Evolutionary conservation across 1,139 yeast genomes (phyloP), one percentile per base, ranked within the genome.

Genomic region (Suhomyces ambrosiae): DNA sequence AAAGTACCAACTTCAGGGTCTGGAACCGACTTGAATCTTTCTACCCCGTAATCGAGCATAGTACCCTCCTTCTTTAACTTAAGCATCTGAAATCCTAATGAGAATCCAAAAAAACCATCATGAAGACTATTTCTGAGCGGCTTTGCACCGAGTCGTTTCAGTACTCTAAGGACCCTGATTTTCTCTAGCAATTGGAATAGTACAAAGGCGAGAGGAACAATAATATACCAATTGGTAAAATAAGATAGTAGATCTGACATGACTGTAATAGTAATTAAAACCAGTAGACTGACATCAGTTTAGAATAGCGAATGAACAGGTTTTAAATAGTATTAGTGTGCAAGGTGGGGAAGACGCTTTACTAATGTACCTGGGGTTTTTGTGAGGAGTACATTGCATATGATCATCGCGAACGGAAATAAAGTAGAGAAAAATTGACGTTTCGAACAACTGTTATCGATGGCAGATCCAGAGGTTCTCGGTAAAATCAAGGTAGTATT

Each of bases 21-120:
- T 10, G 23, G 23, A 11, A 38, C 8, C 7, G 12, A 12, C 5
- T 25, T 11, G 42, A 40, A 47, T 7, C 46, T 25, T 3, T 30
- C 29, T 18, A 24, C 19, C 23, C 37, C 29, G 33, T 30, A 42
- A 24, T 53, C 53, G 18, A 40, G 34, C 23, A 48, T 33, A 1
- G 34, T 31, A 12, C 58, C 57, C 4, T 31, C 33, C 12, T 24
- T 34, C 31, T 44, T 44, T 15, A 40, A 33, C 21, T 33, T 22
- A 19, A 49, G 36, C 5, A 38, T 30, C 7, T 41, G 14, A 13
- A 29, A 9, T 14, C 39, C 41, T 4, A 33, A 10, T 8, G 27
- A 23, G 35, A 54, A 46, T 3, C 60, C 59, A 8, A 35, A 41
- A 15, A 32, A 33, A 13, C 44, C 43, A 24, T 50, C 52, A 14